A percentile compares a stretch with the other conserved stretches of the same genome.
phyloP scores from a whole-genome alignment of 2,329 filamentous ascomycete species.

The Epicoccum sorghinum region DNA sequence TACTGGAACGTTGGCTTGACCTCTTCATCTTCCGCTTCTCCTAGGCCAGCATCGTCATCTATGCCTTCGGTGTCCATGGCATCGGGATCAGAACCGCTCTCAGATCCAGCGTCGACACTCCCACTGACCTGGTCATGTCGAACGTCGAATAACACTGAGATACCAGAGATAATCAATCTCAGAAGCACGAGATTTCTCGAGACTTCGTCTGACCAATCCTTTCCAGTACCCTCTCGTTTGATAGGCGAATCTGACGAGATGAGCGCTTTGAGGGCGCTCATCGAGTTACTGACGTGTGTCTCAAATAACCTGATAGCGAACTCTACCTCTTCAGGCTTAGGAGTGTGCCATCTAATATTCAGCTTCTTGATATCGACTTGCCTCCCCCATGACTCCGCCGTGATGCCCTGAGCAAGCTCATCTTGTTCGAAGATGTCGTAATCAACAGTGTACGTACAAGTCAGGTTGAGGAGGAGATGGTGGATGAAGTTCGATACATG shows the following conservation, averaged over 20 bases:
- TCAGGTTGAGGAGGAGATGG: constrained; percentile 91
- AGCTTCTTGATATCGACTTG: constrained; percentile 75
- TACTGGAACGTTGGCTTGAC: constrained; percentile 88
- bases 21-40: constrained; percentile 78
- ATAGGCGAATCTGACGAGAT: constrained; percentile 81
- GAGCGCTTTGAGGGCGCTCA: constrained; percentile 76
- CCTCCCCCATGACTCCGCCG: constrained; percentile 83
- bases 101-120: constrained; percentile 55
- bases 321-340: constrained; percentile 76
- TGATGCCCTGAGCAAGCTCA: constrained; percentile 72
- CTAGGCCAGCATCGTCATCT: constrained; percentile 60
- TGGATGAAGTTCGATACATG: constrained; percentile 98
- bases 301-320: constrained; percentile 92
- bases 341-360: constrained; percentile 89
- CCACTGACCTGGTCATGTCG: constrained; percentile 47
- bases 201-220: constrained; percentile 98
- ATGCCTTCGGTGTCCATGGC: constrained; percentile 54
- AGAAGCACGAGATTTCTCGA: constrained; percentile 87
- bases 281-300: constrained; percentile 77
- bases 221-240: constrained; percentile 91
- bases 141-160: constrained; percentile 88
- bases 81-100: constrained; percentile 51
- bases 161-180: constrained; percentile 85
- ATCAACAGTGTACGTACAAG: constrained; percentile 91
- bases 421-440: constrained; percentile 85